phyloP scores from a whole-genome alignment of 192 early-diverging fungal species.

The Umbelopsis isabellina region DNA sequence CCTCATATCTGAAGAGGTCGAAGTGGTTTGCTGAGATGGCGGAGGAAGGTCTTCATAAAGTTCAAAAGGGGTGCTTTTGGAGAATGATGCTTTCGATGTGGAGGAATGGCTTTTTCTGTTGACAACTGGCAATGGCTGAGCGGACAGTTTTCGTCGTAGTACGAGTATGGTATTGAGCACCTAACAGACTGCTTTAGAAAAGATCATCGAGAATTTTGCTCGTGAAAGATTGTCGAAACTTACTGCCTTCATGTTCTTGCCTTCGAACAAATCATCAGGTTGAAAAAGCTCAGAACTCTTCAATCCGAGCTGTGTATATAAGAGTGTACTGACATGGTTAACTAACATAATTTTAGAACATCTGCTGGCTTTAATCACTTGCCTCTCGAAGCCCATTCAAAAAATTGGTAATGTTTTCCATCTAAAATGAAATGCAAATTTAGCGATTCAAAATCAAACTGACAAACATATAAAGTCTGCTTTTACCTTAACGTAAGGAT shows the following conservation, averaged over 20 bases:
- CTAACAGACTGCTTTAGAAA: background rate
- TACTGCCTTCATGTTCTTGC: slow-evolving; percentile 70
- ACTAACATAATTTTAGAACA: background rate
- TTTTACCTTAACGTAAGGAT: slow-evolving; percentile 68
- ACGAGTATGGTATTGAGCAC: background rate
- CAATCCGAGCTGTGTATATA: slow-evolving; percentile 25
- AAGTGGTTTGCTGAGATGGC: background rate
- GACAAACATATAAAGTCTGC: background rate
- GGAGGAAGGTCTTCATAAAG: slow-evolving; percentile 6
- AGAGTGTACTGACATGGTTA: background rate
- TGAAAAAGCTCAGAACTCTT: slow-evolving; percentile 24
- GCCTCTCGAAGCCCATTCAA: slow-evolving; percentile 62
- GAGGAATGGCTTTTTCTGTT: slow-evolving; percentile 4
- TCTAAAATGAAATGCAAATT: slow-evolving; percentile 45
- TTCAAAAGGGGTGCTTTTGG: slow-evolving; percentile 32
- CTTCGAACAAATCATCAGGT: slow-evolving; percentile 66
- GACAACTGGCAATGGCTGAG: background rate
- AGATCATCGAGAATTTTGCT: background rate
- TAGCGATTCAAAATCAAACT: slow-evolving; percentile 2
- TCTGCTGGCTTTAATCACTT: background rate
- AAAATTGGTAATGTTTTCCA: slow-evolving; percentile 81
- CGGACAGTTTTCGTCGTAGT: background rate
- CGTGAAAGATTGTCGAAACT: background rate
- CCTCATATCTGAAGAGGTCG: background rate
- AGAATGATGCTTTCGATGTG: background rate